Conservation (phyloP, 2,329 filamentous ascomycete genomes). For the Beauveria asiatica region DNA sequence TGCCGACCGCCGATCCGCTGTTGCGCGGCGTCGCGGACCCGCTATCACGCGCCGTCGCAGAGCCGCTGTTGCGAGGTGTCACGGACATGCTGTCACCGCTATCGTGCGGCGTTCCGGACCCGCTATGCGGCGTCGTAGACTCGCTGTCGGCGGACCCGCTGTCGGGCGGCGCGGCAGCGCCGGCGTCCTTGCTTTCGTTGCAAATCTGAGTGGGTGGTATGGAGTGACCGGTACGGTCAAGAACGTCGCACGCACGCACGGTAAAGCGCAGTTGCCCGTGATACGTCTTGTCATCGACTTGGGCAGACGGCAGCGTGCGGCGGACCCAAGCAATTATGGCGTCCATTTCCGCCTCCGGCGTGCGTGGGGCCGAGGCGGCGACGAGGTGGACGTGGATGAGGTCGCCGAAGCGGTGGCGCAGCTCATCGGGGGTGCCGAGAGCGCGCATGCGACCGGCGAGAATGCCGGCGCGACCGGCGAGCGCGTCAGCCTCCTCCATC, state of each 20-base stretch:
- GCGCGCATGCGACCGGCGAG: slow-evolving; percentile 81
- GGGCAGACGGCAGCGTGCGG: slow-evolving; percentile 51
- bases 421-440: slow-evolving; percentile 63
- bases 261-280: slow-evolving; percentile 86
- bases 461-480: slow-evolving; percentile 78
- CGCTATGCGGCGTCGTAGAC: slow-evolving; percentile 14
- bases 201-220: neutral
- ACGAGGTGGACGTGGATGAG: slow-evolving; percentile 76
- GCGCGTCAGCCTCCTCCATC: slow-evolving; percentile 90
- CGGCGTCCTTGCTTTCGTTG: neutral
- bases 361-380: slow-evolving; percentile 64
- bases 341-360: slow-evolving; percentile 58
- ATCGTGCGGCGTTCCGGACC: slow-evolving; percentile 29
- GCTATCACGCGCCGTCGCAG: slow-evolving; percentile 24
- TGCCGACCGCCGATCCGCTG: slow-evolving; percentile 50
- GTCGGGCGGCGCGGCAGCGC: slow-evolving; percentile 21
- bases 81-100: slow-evolving; percentile 32
- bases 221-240: neutral
- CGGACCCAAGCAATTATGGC: slow-evolving; percentile 58
- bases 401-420: slow-evolving; percentile 69
- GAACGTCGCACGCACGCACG: slow-evolving; percentile 42
- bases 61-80: slow-evolving; percentile 25
- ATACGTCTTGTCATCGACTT: slow-evolving; percentile 64
- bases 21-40: neutral
- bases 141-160: too few species aligned